Evolutionary conservation across 805 yeast genomes (phyloP), one percentile per base, ranked within the genome.

Genomic region (Myxozyma udenii): DNA sequence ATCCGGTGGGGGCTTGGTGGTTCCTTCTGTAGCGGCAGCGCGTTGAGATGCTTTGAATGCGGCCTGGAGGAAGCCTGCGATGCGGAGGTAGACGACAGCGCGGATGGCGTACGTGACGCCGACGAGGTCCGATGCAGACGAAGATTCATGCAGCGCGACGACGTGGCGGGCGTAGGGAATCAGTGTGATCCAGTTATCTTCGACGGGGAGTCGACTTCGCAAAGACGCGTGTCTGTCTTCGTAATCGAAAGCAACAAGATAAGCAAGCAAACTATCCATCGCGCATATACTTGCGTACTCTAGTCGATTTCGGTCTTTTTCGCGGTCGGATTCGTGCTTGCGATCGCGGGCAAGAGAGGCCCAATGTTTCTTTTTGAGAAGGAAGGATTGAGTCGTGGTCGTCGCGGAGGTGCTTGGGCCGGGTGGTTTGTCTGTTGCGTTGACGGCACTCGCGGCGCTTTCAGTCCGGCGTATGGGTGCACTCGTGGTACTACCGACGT

Each of bases 261-360:
- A 61, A n/a, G 60, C 60, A 9, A 52, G 50, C 32, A 9, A 24
- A 36, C 7, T 24, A 57, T 74, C 78, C 49, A 74, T 56, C 9
- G 67, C 64, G 4, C 65, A 56, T 4, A 72, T 66, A 2, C 68
- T 64, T 0, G 75, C 71, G n/a, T 60, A 58, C 7, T 58, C 59
- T 24, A 54, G 59, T 43, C 68, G 54, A 5, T 67, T 59, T 2
- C 57, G 55, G 11, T 57, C 48, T 39, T 61, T 59, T 11, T 67
- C 67, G 1, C 63, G 51, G 53, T 74, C 77, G 12, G 73, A 64
- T 37, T 67, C 69, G 60, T 71, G 75, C 54, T 74, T 74, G 51
- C 70, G 66, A 5, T 60, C 56, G 5, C 71, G 63, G 1, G 76
- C 75, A 14, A 63, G 53, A 18, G 63, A 63, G 19, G 67, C 57